Base-by-base conservation (phyloP, 1,139 yeast genomes). In the Candida albicans region DNA sequence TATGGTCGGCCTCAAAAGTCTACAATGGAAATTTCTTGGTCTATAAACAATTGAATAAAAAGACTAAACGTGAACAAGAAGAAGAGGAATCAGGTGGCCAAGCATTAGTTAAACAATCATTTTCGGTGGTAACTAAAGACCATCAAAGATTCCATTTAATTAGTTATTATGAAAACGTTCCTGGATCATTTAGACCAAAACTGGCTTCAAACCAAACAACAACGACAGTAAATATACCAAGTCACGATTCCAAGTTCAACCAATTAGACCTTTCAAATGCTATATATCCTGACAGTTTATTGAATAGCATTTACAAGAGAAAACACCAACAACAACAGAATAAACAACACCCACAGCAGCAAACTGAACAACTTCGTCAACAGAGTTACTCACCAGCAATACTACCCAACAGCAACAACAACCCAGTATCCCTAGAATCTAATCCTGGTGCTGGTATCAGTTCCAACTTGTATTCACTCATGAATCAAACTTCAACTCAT, bases 1-100 rank as follows among this genome's bases (percentile, higher is more conserved):
- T 77, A 33, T 84, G 90, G 90, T 75, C 82, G 46, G 87, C 90
- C 2, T 79, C 87, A 0, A 70, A 88, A 51, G 89, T 84, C 2
- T 42, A 35, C 15, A 73, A 77, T 14, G 87, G 88, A 1, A 73
- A 79, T 2, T 84, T 84, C 54, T 64, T 84, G 36, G 76, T 81
- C 5, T 84, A 84, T 59, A 73, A 77, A 46, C 88, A 84, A 58
- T 76, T 83, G 70, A 82, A 77, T 39, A 51, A 52, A 25, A 29
- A 33, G 26, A 40, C 42, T 3, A 55, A 55, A 18, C 22, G 22
- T 18, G 22, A 18, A 18, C 22, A 18, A 18, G 22, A 18, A 15
- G 57, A 61, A 25, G 53, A 52, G 18, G 42, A 52, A 11, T 30
- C 28, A 15, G 40, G 40, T 32, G 87, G 87, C 0, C 22, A 18